Evolutionary conservation across 768 basidiomycete species (phyloP), one percentile per base, ranked within the genome.

Genomic region (Leccinum boreale): DNA sequence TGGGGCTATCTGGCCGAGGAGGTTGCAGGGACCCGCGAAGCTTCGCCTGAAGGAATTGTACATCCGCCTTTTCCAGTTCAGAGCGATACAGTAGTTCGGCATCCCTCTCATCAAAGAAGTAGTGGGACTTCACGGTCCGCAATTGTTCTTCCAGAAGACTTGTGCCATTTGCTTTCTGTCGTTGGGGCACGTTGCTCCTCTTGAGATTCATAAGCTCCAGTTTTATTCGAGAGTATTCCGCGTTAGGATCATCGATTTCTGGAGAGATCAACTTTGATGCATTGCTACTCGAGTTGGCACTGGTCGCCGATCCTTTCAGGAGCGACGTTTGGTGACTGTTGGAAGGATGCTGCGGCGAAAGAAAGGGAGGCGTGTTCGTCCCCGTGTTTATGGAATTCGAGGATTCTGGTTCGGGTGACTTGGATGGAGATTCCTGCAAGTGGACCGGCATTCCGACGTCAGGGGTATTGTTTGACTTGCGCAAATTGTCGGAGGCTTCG

Each of bases 61-160:
- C 68, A 28, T 85, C 79, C 21, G 72, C 75, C 62, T 81, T 82
- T 45, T 80, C 72, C 28, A 82, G 81, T 66, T 86, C 82, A 17
- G 73, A 70, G 28, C 70, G 75, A 70, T 86, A 90, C 23, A 78
- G 68, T 5, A 72, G 76, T 63, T 87, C 79, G 2, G 89, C 90
- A 59, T 89, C 86, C 55, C 74, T 76, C 63, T 83, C 78, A 56
- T 89, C 79, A 65, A 94, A 93, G 56, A 91, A 81, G 62, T 90
- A 90, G 68, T 87, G 77, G 23, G 75, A 73, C 65, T 80, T 80
- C 24, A 85, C 67, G 23, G 66, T 70, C 46, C 74, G 68, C 42
- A 90, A 69, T 42, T 76, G 81, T 50, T 73, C 65, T 10, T 77
- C 79, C 36, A 89, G 68, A 26, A 74, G 66, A 55, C 70, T 72